Percentiles rank a stretch among this genome's conserved stretches.
Evolutionary conservation across 768 basidiomycete genomes (phyloP).

Genomic region (Leccinum rimulosum): DNA sequence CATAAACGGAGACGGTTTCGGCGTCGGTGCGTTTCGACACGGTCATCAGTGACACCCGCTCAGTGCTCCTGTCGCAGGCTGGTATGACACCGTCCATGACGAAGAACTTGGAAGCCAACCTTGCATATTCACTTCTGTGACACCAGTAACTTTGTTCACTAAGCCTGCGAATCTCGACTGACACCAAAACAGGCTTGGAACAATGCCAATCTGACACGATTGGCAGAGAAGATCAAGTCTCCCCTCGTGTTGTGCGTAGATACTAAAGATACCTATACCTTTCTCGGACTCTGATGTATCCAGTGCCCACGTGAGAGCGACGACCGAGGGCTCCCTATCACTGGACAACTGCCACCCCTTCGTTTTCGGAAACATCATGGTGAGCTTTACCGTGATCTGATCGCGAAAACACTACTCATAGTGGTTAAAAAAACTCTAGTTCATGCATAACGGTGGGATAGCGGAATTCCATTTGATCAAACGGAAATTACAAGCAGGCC

Average conservation of each 20-base stretch:
- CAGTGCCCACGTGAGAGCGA: conserved; percentile 90
- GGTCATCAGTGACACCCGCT: neutral
- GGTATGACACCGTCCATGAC: conserved; percentile 89
- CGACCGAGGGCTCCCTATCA: conserved; percentile 88
- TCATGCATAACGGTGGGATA: conserved; percentile 98
- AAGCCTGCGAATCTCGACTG: neutral
- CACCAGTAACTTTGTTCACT: conserved; percentile 58
- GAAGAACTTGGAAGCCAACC: conserved; percentile 84
- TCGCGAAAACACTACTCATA: neutral
- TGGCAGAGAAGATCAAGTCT: conserved; percentile 97
- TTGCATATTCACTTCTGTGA: conserved; percentile 94
- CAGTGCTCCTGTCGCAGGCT: conserved; percentile 48
- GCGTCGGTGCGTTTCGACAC: conserved; percentile 63
- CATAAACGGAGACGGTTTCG: conserved; percentile 97
- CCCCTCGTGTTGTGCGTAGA: conserved; percentile 84
- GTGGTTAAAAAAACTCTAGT: conserved; percentile 43
- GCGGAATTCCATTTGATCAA: conserved; percentile 81
- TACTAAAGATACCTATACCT: neutral
- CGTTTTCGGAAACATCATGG: conserved; percentile 89
- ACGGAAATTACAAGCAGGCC: conserved; percentile 67
- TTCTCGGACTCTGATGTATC: conserved; percentile 5
- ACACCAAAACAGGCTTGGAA: conserved; percentile 81
- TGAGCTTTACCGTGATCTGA: conserved; percentile 28
- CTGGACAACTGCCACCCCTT: conserved; percentile 97
- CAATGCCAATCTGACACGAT: conserved; percentile 85